These are phyloP conservation scores for Moesziomyces sp. DNA, from an alignment of 1,284 basidiomycete genomes.

Conservation along the genomic window DNA sequence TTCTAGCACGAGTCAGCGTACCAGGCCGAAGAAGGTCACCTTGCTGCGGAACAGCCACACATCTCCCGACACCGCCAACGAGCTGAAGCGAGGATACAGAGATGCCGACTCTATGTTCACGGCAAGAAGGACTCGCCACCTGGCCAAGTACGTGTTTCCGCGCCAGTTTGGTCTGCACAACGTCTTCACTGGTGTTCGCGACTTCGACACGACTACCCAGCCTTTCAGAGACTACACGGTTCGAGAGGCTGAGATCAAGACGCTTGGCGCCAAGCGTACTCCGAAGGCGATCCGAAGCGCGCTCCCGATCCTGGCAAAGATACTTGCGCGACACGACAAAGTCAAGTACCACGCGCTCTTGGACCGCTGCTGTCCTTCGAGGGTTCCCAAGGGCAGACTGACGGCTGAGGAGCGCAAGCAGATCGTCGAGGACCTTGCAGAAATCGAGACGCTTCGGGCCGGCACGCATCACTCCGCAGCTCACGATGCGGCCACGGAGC, in stretches of 20 bases:
- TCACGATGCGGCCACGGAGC: not conserved
- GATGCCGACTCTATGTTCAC: conserved; percentile 12
- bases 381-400: conserved; percentile 70
- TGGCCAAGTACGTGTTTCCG: conserved; percentile 85
- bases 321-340: conserved; percentile 77
- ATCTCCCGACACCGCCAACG: not conserved
- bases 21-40: not conserved
- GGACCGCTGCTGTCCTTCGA: conserved; percentile 78
- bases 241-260: conserved; percentile 78
- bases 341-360: conserved; percentile 78
- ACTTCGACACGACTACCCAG: conserved; percentile 54
- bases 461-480: not conserved
- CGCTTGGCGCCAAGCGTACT: conserved; percentile 71
- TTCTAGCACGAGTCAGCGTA: not conserved
- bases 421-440: conserved; percentile 74
- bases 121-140: conserved; percentile 71
- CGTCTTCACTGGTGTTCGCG: conserved; percentile 70
- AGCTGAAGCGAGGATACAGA: conserved; percentile 3
- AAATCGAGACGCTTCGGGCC: conserved; percentile 22
- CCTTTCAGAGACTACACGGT: conserved; percentile 73
- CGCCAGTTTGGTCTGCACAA: conserved; percentile 78
- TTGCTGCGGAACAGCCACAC: not conserved
- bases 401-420: conserved; percentile 72
- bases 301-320: conserved; percentile 73
- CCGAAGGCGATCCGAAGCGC: conserved; percentile 77